Conservation (phyloP, 2,329 filamentous ascomycete genomes). For the Xylariales sp. region DNA sequence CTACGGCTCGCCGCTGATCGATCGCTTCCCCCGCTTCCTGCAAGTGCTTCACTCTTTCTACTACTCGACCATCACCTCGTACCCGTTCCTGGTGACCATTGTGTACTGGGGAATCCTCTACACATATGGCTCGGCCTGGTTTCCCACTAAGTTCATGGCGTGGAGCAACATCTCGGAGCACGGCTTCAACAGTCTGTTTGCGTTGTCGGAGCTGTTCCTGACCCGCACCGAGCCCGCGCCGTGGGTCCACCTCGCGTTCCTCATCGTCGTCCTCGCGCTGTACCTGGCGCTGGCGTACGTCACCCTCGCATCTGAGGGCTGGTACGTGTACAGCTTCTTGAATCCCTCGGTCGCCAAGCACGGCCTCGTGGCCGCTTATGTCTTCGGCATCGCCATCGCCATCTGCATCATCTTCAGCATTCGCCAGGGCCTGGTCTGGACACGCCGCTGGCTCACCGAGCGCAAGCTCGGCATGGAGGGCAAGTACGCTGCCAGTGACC, state of each 20-base stretch:
- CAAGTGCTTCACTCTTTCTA: constrained; percentile 61
- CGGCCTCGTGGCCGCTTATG: constrained; percentile 57
- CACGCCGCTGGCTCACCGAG: constrained; percentile 32
- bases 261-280: constrained; percentile 64
- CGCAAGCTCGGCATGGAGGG: constrained; percentile 17
- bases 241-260: constrained; percentile 61
- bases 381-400: constrained; percentile 43
- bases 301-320: constrained; percentile 63
- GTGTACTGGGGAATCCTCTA: constrained; percentile 68
- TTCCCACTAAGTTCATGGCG: constrained; percentile 41
- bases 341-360: constrained; percentile 50
- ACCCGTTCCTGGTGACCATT: constrained; percentile 65
- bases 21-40: constrained; percentile 54
- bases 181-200: constrained; percentile 67
- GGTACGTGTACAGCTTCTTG: constrained; percentile 78
- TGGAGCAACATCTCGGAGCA: constrained; percentile 73
- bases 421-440: constrained; percentile 35
- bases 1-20: constrained; percentile 49
- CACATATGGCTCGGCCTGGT: constrained; percentile 62
- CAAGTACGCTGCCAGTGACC: constrained; percentile 14
- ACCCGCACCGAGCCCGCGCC: constrained; percentile 56
- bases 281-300: constrained; percentile 75
- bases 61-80: constrained; percentile 59
- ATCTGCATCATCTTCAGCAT: constrained; percentile 39
- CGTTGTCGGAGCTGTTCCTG: constrained; percentile 70